These are phyloP conservation scores for Plasmodium relictum DNA, from an alignment of 169 alveolate species.

Conservation along the genomic window DNA sequence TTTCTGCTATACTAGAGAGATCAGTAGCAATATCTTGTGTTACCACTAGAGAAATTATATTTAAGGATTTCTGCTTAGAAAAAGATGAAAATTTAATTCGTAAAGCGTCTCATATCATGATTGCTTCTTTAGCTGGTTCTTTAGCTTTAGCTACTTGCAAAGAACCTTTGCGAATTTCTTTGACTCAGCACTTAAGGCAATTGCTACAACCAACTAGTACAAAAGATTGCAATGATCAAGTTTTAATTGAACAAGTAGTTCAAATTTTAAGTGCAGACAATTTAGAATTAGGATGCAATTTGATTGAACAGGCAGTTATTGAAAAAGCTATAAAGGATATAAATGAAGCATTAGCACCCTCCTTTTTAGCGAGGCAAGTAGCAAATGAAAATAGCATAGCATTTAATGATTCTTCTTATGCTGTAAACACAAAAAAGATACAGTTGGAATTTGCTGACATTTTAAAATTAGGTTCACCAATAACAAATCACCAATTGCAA, in stretches of 20 bases:
- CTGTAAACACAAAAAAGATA: slow-evolving; percentile 30
- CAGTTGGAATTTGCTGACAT: slow-evolving; percentile 47
- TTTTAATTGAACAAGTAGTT: slow-evolving; percentile 91
- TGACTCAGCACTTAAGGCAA: slow-evolving; percentile 92
- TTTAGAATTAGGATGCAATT: slow-evolving; percentile 95
- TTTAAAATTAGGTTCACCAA: slow-evolving; percentile 59
- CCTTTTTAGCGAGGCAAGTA: slow-evolving; percentile 55
- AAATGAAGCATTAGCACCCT: slow-evolving; percentile 76
- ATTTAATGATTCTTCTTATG: slow-evolving; percentile 29
- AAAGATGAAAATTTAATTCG: slow-evolving; percentile 92
- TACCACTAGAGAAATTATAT: slow-evolving; percentile 95
- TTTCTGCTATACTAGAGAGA: slow-evolving; percentile 93
- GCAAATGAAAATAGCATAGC: slow-evolving; percentile 24
- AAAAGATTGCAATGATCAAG: slow-evolving; percentile 90
- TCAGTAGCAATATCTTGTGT: slow-evolving; percentile 96
- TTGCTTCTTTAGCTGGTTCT: slow-evolving; percentile 94
- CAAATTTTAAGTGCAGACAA: slow-evolving; percentile 93
- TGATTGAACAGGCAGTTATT: slow-evolving; percentile 95
- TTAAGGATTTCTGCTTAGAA: slow-evolving; percentile 97
- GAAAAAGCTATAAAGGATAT: slow-evolving; percentile 91
- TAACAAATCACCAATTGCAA: slow-evolving; percentile 75
- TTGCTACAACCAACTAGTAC: slow-evolving; percentile 88
- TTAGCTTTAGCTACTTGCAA: slow-evolving; percentile 97
- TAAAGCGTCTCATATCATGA: slow-evolving; percentile 94
- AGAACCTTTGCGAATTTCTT: slow-evolving; percentile 95